Base-by-base conservation (phyloP, 2,329 filamentous ascomycete genomes). In the Mollisia scopiformis region DNA sequence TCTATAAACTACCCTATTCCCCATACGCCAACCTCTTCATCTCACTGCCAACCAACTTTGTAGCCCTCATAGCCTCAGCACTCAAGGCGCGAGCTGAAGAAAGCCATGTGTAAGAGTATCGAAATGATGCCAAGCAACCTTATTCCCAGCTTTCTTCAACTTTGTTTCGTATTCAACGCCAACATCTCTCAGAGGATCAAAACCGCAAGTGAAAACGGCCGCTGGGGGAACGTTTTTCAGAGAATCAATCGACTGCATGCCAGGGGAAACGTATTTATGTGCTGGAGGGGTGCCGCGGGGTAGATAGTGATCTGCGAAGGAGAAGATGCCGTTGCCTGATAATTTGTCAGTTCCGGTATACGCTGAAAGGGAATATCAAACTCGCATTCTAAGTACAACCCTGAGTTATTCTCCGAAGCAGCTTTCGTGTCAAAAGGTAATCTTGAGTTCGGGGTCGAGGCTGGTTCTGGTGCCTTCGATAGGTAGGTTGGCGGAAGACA, bases 291-390 rank as follows among this genome's bases (percentile, higher is more conserved):
- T 59, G 8, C 65, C 67, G 2, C 65, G 55, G 10, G 66, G 72
- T 14, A 73, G 63, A 60, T 72, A 75, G 62, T 75, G 68, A 58
- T 72, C 66, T 21, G 72, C 74, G 58, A 75, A 76, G 11, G 64
- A 67, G 59, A 75, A 75, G 5, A 76, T 74, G 4, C 69, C 73
- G 58, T 75, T 75, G 23, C 43, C 14, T 47, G 14, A 2, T 27
- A 16, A 47, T n/a, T 27, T 27, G 3, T 47, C 6, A 47, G 23
- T 16, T 27, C 16, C 8, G 7, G 3, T 23, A 10, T 19, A n/a
- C 16, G n/a, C n/a, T n/a, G n/a, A n/a, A 2, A 5, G 8, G 6
- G 2, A 1, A 23, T 43, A 10, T 43, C n/a, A 2, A 13, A 47
- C 43, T 27, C 28, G 28, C 43, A 47, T 28, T 61, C 66, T 55